Percentiles rank a stretch among this genome's conserved stretches.
Conservation (phyloP, 2,329 filamentous ascomycete species). For the Fusarium dlaminii region DNA sequence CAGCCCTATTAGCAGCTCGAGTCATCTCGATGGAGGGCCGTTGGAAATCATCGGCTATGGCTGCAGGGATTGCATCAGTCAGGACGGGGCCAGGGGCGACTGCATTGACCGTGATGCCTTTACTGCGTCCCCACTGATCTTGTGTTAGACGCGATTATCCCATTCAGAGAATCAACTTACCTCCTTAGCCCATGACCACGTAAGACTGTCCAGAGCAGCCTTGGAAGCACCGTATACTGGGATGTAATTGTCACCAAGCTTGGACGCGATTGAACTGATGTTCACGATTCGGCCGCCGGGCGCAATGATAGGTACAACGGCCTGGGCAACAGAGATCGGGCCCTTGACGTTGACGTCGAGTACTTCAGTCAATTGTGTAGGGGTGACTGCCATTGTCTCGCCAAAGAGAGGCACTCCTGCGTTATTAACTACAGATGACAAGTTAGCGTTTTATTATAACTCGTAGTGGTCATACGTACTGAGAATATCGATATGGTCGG, state of each 20-base stretch:
- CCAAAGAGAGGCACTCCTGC: not conserved
- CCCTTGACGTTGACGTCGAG: not conserved
- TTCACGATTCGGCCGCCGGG: rapidly evolving
- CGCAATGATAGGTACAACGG: not conserved
- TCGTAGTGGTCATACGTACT: not conserved
- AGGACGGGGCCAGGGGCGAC: not conserved
- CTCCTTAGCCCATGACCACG: not conserved
- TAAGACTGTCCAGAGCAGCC: not conserved
- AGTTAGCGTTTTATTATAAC: rapidly evolving
- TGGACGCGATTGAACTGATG: rapidly evolving
- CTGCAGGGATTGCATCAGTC: not conserved
- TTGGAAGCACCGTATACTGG: not conserved
- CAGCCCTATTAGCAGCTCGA: not conserved
- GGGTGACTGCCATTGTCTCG: rapidly evolving
- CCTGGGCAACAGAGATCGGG: rapidly evolving
- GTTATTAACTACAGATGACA: not conserved
- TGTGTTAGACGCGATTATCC: no score
- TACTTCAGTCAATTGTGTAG: not conserved
- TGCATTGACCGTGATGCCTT: not conserved
- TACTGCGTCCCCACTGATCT: not conserved
- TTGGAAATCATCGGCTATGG: not conserved
- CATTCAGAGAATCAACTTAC: rapidly evolving
- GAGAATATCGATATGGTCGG: not conserved
- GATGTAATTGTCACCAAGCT: not conserved
- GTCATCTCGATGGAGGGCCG: not conserved